These are phyloP conservation scores for Plasmodium malariae DNA, from an alignment of 169 alveolate genomes.

Conservation along the genomic window DNA sequence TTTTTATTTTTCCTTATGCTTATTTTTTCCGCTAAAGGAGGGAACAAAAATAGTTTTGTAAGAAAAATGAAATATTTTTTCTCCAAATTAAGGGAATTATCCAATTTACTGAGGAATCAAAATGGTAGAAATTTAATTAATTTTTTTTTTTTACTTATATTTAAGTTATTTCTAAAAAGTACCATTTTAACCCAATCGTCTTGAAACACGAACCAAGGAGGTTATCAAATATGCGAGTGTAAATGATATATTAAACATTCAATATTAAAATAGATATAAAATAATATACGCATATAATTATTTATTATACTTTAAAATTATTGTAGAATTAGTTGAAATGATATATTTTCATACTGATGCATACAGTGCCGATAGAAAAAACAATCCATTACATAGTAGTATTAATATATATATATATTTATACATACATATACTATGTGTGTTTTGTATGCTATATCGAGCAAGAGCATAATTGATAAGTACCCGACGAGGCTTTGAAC, in stretches of 20 bases:
- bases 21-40: not conserved
- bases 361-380: slow-evolving; percentile 2
- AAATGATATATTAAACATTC: slow-evolving; percentile 35
- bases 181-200: slow-evolving; percentile 89
- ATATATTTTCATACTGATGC: not conserved
- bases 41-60: not conserved
- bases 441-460: slow-evolving; percentile 88
- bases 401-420: too few species aligned
- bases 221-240: slow-evolving; percentile 86
- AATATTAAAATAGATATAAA: too few species aligned
- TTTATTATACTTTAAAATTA: not conserved
- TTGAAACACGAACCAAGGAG: slow-evolving; percentile 97
- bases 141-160: not conserved
- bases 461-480: slow-evolving; percentile 93
- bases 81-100: too few species aligned
- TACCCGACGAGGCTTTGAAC: slow-evolving; percentile 95
- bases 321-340: not conserved
- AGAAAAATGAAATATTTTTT: not conserved
- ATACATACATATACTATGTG: too few species aligned
- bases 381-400: too few species aligned
- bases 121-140: not conserved
- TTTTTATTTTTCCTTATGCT: not conserved
- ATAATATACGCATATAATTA: slow-evolving; percentile 75
- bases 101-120: slow-evolving; percentile 45
- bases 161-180: slow-evolving; percentile 54